Evolutionary conservation across 768 basidiomycete species (phyloP), one percentile per base, ranked within the genome.

Genomic region (Paxillus rubicundulus): DNA sequence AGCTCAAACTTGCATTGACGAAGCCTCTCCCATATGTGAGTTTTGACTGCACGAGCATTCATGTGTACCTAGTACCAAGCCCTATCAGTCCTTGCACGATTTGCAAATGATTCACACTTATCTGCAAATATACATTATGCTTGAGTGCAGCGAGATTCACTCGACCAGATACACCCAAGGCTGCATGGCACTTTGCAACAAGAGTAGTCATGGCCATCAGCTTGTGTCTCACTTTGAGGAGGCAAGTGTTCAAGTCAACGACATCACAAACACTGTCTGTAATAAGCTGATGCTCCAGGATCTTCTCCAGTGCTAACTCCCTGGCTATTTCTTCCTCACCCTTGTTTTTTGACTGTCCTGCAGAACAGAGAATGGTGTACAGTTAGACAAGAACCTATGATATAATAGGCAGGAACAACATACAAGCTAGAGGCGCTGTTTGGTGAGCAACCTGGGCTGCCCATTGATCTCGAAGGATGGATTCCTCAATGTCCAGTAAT

Each of bases 21-120:
- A 27, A 65, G 51, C 17, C 55, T 36, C 13, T 64, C 55, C 18
- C 45, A 52, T n/a, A 63, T 34, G 17, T 54, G 28, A 12, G 24
- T 45, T 33, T 65, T 66, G 3, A 65, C 13, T n/a, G 61, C 58
- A 0, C 6, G 53, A 7, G 61, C 58, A 50, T 68, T 65, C 53
- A 61, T 59, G 13, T 9, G 10, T 32, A 32, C 32, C 32, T 32
- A 9, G 32, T 8, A 32, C 32, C 32, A 32, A 32, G 32, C 9
- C 10, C 10, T 8, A 32, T 32, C 32, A 32, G 32, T 10, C 2
- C 32, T 32, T 7, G 32, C 32, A 32, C 2, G 32, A 32, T 32
- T 32, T 9, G 10, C 4, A 4, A 32, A 8, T 10, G 10, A 32
- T 32, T 32, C 10, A 32, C 9, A 32, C 49, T 45, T 9, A 51